Evolutionary conservation across 768 basidiomycete species (phyloP).

Genomic region (Podaxis sp.): DNA sequence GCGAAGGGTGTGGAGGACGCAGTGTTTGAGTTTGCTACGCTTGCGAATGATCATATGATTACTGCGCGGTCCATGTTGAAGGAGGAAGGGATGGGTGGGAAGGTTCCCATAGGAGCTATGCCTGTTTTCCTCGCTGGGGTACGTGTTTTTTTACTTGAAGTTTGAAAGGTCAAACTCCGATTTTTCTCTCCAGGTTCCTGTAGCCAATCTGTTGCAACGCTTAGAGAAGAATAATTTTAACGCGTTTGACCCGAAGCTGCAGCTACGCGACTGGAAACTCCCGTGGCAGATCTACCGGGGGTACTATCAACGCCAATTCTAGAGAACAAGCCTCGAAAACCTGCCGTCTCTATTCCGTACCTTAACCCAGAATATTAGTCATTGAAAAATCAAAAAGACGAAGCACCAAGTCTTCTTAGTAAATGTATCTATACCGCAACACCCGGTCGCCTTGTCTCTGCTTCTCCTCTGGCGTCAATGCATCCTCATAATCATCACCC

Average conservation of each 20-base stretch:
- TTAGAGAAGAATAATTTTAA: slow-evolving; percentile 74
- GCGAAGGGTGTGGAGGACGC: slow-evolving; percentile 72
- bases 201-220: slow-evolving; percentile 58
- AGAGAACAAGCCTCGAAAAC: slow-evolving; percentile 15
- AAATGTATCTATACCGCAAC: slow-evolving; percentile 39
- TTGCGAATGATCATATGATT: slow-evolving; percentile 77
- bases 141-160: slow-evolving; percentile 32
- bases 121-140: slow-evolving; percentile 76
- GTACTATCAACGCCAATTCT: slow-evolving; percentile 42
- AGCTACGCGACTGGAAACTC: slow-evolving; percentile 72
- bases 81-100: slow-evolving; percentile 44
- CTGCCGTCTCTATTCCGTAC: background rate
- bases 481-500: background rate
- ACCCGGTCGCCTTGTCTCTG: slow-evolving; percentile 38
- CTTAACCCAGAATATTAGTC: background rate
- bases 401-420: slow-evolving; percentile 21
- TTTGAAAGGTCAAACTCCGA: slow-evolving; percentile 21
- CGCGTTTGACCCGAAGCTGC: slow-evolving; percentile 63
- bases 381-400: background rate
- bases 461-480: slow-evolving; percentile 24
- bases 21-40: slow-evolving; percentile 78
- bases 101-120: slow-evolving; percentile 58
- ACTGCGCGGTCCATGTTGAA: slow-evolving; percentile 76
- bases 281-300: slow-evolving; percentile 65
- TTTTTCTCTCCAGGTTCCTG: slow-evolving; percentile 54